Percentiles rank a stretch among this genome's conserved stretches.
Evolutionary conservation across 768 basidiomycete genomes (phyloP).

Genomic region (Thelephora aurantiotincta): DNA sequence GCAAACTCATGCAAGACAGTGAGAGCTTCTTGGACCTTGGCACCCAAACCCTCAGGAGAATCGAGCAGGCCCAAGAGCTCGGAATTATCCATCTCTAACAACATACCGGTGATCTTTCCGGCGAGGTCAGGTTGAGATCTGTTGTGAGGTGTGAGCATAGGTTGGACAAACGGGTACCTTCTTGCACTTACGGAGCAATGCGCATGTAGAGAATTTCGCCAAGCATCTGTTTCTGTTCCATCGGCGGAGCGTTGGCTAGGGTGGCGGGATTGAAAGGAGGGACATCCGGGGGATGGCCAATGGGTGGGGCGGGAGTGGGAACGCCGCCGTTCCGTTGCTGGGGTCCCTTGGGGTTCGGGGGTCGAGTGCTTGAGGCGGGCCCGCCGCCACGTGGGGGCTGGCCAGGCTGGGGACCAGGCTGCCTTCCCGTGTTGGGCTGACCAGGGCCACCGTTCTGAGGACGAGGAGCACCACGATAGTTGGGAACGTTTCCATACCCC

Average conservation of each 20-base stretch:
- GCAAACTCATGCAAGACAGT: constrained; percentile 78
- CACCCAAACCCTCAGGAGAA: constrained; percentile 62
- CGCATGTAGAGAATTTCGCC: constrained; percentile 94
- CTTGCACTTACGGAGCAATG: constrained; percentile 56
- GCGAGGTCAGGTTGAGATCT: constrained; percentile 85
- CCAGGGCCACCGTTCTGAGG: constrained; percentile 56
- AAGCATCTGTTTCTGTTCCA: constrained; percentile 98
- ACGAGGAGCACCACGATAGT: constrained; percentile 50
- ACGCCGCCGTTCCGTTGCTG: constrained; percentile 19
- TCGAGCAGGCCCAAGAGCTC: constrained; percentile 88
- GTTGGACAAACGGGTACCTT: constrained; percentile 5
- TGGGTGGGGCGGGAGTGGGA: constrained; percentile 18
- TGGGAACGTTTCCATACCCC: constrained; percentile 54
- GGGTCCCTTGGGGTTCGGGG: constrained; percentile 22
- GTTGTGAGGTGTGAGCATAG: constrained; percentile 9
- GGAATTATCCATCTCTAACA: constrained; percentile 96
- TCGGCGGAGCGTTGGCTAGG: constrained; percentile 42
- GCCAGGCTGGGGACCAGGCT: constrained; percentile 35
- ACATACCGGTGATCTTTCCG: constrained; percentile 98
- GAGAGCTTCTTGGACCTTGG: constrained; percentile 89
- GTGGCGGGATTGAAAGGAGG: constrained; percentile 48
- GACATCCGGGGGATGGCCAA: constrained; percentile 27
- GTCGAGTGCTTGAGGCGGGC: constrained; percentile 27
- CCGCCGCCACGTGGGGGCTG: constrained; percentile 32
- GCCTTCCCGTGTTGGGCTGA: constrained; percentile 40